Evolutionary conservation across 2,329 filamentous ascomycete species (phyloP).

Genomic region (Coniella lustricola): DNA sequence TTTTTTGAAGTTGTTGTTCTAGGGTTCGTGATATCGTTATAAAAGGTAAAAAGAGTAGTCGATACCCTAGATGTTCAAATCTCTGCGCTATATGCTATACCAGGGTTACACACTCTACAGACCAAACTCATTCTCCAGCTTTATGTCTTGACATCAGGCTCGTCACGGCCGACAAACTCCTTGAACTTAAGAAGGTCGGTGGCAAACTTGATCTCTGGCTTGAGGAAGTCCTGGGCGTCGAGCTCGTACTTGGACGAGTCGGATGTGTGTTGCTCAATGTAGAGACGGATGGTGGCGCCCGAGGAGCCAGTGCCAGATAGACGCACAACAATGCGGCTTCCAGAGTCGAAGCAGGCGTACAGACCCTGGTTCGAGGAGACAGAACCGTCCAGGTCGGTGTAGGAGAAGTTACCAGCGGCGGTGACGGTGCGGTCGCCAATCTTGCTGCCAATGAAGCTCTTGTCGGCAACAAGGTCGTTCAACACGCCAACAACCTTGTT

Average conservation of each 20-base stretch:
- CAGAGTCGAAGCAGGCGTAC: constrained; percentile 88
- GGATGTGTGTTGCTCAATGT: constrained; percentile 90
- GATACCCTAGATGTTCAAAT: not conserved
- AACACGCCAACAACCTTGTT: constrained; percentile 83
- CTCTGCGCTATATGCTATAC: not conserved
- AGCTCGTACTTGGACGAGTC: constrained; percentile 70
- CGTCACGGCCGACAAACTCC: constrained; percentile 83
- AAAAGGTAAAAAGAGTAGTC: not conserved
- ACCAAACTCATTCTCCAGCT: not conserved
- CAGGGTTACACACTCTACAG: not conserved
- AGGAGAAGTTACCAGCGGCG: constrained; percentile 93
- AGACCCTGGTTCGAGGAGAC: constrained; percentile 94
- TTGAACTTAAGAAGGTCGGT: constrained; percentile 85
- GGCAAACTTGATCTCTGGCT: constrained; percentile 80
- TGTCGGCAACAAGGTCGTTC: constrained; percentile 66
- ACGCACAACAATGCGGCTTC: constrained; percentile 89
- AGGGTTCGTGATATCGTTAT: not conserved
- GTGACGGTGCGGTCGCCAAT: constrained; percentile 74
- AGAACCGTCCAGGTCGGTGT: constrained; percentile 96
- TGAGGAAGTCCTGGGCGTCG: constrained; percentile 90
- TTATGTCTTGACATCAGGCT: constrained; percentile 95
- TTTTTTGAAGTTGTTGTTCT: not conserved
- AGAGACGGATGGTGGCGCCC: constrained; percentile 91
- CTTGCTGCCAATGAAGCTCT: constrained; percentile 72
- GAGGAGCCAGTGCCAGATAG: constrained; percentile 92